phyloP scores from a whole-genome alignment of 108 stramenopile genomes.

The Cyclotella distinguenda region DNA sequence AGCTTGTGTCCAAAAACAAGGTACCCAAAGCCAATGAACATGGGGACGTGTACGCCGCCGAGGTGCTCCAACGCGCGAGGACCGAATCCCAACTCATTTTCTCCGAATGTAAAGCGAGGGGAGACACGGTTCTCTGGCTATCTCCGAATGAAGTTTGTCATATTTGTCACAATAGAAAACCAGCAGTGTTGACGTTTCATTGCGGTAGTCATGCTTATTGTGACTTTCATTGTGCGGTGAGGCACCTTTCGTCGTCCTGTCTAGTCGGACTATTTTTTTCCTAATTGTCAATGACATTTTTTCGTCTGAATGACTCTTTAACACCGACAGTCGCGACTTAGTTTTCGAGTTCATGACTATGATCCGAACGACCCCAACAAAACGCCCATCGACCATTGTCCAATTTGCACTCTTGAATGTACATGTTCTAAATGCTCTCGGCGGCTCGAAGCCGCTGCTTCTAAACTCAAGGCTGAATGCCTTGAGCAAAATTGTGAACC shows the following conservation, averaged over 20 bases:
- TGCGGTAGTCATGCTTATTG: conserved; percentile 65
- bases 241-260: background rate
- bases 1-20: conserved; percentile 26
- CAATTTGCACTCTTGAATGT: conserved; percentile 40
- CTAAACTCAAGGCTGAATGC: conserved; percentile 16
- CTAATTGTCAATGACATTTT: background rate
- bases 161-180: conserved; percentile 57
- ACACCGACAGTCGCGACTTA: conserved; percentile 13
- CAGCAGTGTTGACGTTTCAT: conserved; percentile 43
- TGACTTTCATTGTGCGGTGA: conserved; percentile 57
- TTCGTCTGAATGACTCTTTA: background rate
- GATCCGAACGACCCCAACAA: conserved; percentile 26
- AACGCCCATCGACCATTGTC: conserved; percentile 38
- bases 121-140: conserved; percentile 6
- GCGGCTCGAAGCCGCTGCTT: conserved; percentile 21
- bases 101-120: conserved; percentile 7
- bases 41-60: conserved; percentile 17
- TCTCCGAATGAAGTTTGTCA: conserved; percentile 56
- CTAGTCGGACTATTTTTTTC: background rate
- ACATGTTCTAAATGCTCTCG: conserved; percentile 43
- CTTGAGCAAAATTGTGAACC: conserved; percentile 25
- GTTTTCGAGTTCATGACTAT: conserved; percentile 32
- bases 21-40: conserved; percentile 9
- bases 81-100: conserved; percentile 10
- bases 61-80: conserved; percentile 41